Evolutionary conservation across 306 rosid genomes (phyloP).

Genomic region (Rosa rugosa): DNA sequence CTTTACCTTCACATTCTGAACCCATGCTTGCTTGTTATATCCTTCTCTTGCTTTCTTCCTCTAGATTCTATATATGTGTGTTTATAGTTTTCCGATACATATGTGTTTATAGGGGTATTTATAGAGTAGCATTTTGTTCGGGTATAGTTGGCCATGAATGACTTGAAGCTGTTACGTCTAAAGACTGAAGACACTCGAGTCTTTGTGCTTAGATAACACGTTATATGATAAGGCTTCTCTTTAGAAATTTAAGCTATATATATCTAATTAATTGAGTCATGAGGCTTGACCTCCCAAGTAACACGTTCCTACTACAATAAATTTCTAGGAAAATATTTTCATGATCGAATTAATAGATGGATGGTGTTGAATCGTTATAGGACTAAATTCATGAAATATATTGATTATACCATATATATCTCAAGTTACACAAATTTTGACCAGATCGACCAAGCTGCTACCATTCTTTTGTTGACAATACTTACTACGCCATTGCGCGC

Average conservation of each 20-base stretch:
- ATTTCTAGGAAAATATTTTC: background rate
- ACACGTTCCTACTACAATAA: background rate
- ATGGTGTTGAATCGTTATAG: background rate
- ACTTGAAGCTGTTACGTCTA: background rate
- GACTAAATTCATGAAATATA: background rate
- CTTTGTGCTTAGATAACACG: background rate
- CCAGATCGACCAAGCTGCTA: background rate
- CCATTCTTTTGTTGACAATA: background rate
- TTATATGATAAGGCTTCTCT: background rate
- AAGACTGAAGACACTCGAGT: background rate
- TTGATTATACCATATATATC: background rate
- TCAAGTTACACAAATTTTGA: background rate
- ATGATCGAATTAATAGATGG: background rate
- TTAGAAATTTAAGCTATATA: background rate
- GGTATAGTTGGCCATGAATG: background rate
- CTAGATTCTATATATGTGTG: background rate
- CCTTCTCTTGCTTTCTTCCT: background rate
- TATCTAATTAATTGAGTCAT: too few species aligned
- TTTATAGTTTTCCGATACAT: background rate
- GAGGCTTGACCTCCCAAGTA: background rate
- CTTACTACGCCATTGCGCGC: background rate
- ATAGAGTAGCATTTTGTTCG: background rate
- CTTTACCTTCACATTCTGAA: conserved; percentile 14
- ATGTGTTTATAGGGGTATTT: background rate
- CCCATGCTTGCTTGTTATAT: conserved; percentile 1